Evolutionary conservation across 192 early-diverging fungal species (phyloP).

Genomic region (Umbelopsis ramanniana): DNA sequence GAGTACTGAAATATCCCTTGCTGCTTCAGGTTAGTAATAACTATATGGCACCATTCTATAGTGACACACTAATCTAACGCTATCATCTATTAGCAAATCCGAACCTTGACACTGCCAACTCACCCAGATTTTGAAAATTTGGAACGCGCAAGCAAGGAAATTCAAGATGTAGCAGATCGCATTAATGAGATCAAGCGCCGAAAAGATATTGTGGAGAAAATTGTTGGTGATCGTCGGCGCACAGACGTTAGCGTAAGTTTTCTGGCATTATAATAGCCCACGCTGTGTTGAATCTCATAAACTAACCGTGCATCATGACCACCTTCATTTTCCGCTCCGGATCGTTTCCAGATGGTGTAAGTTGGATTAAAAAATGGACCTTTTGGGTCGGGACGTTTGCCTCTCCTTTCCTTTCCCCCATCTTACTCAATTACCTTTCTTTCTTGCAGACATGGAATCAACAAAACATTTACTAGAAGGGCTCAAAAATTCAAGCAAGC

Average conservation of each 20-base stretch:
- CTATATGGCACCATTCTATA: too few species aligned
- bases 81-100: constrained; percentile 27
- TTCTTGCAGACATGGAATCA: constrained; percentile 71
- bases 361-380: constrained; percentile 18
- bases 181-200: constrained; percentile 87
- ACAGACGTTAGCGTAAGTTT: constrained; percentile 70
- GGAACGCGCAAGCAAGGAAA: constrained; percentile 48
- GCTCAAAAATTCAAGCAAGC: constrained; percentile 70
- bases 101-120: constrained; percentile 48
- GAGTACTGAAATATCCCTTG: constrained; percentile 96
- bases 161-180: constrained; percentile 72
- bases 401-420: not conserved
- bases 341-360: constrained; percentile 46
- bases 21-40: constrained; percentile 61
- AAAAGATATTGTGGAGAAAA: constrained; percentile 87
- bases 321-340: too few species aligned
- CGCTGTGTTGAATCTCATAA: not conserved
- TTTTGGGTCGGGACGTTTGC: too few species aligned
- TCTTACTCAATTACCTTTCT: not conserved
- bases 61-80: not conserved
- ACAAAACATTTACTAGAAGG: constrained; percentile 67
- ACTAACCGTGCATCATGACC: not conserved
- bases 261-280: not conserved
- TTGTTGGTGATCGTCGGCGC: constrained; percentile 72
- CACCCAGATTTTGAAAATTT: constrained; percentile 66